A percentile compares a stretch with the other conserved stretches of the same genome.
Conservation (phyloP, 768 basidiomycete species). For the Austroboletus festivus region DNA sequence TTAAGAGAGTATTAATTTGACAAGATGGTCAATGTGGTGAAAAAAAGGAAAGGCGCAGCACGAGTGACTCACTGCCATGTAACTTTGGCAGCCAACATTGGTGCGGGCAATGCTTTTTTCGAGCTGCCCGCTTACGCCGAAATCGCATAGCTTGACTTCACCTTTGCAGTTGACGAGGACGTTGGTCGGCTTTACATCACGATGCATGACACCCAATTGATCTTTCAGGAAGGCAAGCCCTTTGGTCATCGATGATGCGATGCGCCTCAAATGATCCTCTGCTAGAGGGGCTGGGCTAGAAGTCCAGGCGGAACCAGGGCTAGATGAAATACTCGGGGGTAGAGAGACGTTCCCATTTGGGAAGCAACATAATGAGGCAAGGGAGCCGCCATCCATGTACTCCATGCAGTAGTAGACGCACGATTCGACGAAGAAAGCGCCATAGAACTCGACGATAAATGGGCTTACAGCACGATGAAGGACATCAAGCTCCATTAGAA, state of each 20-base stretch:
- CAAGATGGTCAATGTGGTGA: conserved; percentile 2
- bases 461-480: conserved; percentile 90
- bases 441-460: conserved; percentile 97
- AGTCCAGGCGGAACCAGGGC: conserved; percentile 34
- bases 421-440: conserved; percentile 99
- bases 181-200: conserved; percentile 92
- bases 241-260: conserved; percentile 78
- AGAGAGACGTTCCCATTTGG: conserved; percentile 37
- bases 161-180: conserved; percentile 88
- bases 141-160: conserved; percentile 93
- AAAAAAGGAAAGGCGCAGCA: conserved; percentile 1
- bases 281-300: conserved; percentile 41
- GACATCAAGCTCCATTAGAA: conserved; percentile 98
- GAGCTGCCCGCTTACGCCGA: conserved; percentile 97
- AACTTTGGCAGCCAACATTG: conserved; percentile 97
- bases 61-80: conserved; percentile 82
- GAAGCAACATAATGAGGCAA: conserved; percentile 70
- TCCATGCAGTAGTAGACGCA: conserved; percentile 99
- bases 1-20: not conserved
- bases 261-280: conserved; percentile 80
- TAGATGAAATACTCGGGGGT: conserved; percentile 31
- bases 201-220: conserved; percentile 81
- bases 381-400: conserved; percentile 97
- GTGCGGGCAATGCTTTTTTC: conserved; percentile 96
- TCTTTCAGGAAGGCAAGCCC: conserved; percentile 97